A percentile compares a stretch with the other conserved stretches of the same genome.
Conservation (phyloP, 768 basidiomycete genomes). For the Tylopilus cervinicoccineus region DNA sequence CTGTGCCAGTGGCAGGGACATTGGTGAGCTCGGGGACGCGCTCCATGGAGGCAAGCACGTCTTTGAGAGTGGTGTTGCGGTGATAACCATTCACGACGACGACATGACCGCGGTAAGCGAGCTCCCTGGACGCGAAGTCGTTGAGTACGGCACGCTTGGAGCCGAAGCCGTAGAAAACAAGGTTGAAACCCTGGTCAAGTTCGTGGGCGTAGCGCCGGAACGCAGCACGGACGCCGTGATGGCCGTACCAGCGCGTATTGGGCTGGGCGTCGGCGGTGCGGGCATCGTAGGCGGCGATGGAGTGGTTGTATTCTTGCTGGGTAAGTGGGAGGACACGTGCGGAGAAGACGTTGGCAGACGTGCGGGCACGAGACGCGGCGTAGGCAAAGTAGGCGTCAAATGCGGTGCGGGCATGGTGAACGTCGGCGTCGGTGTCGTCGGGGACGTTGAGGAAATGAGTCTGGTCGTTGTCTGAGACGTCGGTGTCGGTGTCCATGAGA, state of each 20-base stretch:
- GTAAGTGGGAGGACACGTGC: slow-evolving; percentile 66
- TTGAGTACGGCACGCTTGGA: slow-evolving; percentile 80
- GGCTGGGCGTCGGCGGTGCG: slow-evolving; percentile 6
- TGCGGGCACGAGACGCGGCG: slow-evolving; percentile 57
- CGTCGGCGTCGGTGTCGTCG: slow-evolving; percentile 6
- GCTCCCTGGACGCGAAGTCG: slow-evolving; percentile 57
- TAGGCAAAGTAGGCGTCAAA: slow-evolving; percentile 87
- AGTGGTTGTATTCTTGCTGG: slow-evolving; percentile 51
- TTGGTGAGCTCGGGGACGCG: slow-evolving; percentile 23
- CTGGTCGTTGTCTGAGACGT: slow-evolving; percentile 28
- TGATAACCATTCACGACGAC: slow-evolving; percentile 78
- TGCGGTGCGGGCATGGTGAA: slow-evolving; percentile 40
- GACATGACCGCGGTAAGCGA: slow-evolving; percentile 62
- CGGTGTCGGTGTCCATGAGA: slow-evolving; percentile 27
- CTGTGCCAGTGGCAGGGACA: slow-evolving; percentile 33
- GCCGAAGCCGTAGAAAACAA: slow-evolving; percentile 86
- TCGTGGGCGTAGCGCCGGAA: slow-evolving; percentile 67
- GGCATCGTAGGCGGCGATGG: slow-evolving; percentile 27
- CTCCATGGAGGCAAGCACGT: slow-evolving; percentile 62
- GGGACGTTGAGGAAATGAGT: slow-evolving; percentile 9
- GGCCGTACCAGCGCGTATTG: slow-evolving; percentile 21
- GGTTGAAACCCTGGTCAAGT: slow-evolving; percentile 79
- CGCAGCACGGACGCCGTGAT: slow-evolving; percentile 22
- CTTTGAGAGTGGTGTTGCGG: slow-evolving; percentile 62
- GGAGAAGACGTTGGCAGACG: slow-evolving; percentile 80